A percentile compares a stretch with the other conserved stretches of the same genome.
Conservation (phyloP, 1,284 basidiomycete species). For the Pseudozyma hubeiensis region DNA sequence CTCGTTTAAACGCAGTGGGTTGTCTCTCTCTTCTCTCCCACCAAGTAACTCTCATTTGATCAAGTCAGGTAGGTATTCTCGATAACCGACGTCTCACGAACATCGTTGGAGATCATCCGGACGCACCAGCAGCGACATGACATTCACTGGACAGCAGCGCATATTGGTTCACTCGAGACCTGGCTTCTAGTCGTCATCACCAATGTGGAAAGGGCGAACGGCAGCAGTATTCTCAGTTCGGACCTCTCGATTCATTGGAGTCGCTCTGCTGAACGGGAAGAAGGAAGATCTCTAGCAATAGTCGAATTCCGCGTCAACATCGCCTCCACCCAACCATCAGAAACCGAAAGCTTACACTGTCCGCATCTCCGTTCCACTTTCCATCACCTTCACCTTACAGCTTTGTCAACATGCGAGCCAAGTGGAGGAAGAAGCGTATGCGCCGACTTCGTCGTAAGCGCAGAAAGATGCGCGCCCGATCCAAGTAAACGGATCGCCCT, state of each 20-base stretch:
- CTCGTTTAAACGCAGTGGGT: conserved; percentile 3
- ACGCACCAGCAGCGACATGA: conserved; percentile 12
- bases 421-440: conserved; percentile 68
- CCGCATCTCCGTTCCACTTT: background rate
- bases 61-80: conserved; percentile 46
- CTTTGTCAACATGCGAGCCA: conserved; percentile 64
- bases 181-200: conserved; percentile 12
- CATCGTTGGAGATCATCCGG: conserved; percentile 16
- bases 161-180: background rate
- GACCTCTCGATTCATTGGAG: no score
- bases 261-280: no score
- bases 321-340: no score
- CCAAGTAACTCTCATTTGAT: conserved; percentile 57
- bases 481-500: conserved; percentile 59
- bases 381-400: conserved; percentile 11
- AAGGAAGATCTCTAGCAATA: background rate
- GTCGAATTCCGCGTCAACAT: background rate
- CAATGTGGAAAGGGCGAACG: background rate
- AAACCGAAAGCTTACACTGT: conserved; percentile 27
- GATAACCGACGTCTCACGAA: conserved; percentile 1
- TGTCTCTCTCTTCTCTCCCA: conserved; percentile 38
- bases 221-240: no score
- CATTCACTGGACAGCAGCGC: conserved; percentile 1
- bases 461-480: conserved; percentile 68
- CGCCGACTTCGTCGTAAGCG: conserved; percentile 67